Evolutionary conservation across 2,329 filamentous ascomycete species (phyloP).

Genomic region (Neopestalotiopsis sp.): DNA sequence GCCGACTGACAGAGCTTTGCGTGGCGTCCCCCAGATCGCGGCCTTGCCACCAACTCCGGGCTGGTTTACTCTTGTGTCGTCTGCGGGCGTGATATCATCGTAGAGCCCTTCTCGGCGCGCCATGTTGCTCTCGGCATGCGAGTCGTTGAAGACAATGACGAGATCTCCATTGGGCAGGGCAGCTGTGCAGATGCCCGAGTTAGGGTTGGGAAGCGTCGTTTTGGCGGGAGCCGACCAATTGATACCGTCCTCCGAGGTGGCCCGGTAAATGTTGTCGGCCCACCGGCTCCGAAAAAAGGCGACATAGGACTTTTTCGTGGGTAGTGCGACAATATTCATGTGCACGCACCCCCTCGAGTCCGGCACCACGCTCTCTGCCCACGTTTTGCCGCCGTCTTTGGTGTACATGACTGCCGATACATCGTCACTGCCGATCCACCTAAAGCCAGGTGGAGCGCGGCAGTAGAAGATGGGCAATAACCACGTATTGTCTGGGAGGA

Average conservation of each 20-base stretch:
- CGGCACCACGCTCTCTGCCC: conserved; percentile 42
- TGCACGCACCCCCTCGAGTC: conserved; percentile 46
- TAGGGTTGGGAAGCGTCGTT: conserved; percentile 46
- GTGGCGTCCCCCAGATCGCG: conserved; percentile 49
- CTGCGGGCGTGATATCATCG: conserved; percentile 47
- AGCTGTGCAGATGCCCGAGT: conserved; percentile 46
- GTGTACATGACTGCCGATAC: conserved; percentile 44
- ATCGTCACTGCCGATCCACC: conserved; percentile 51
- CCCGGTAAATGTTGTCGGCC: conserved; percentile 48
- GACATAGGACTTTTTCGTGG: conserved; percentile 33
- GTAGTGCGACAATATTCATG: conserved; percentile 45
- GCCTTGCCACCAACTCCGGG: conserved; percentile 38
- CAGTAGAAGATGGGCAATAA: conserved; percentile 49
- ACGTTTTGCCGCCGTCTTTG: conserved; percentile 42
- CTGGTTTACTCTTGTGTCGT: conserved; percentile 45
- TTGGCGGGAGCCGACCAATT: conserved; percentile 41
- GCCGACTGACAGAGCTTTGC: conserved; percentile 39
- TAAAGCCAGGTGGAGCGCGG: conserved; percentile 41
- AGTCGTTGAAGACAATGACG: conserved; percentile 47
- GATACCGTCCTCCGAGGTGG: conserved; percentile 43
- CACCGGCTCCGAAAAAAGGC: conserved; percentile 48
- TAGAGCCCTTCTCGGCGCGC: conserved; percentile 45
- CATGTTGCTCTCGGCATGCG: conserved; percentile 36
- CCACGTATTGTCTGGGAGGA: conserved; percentile 44
- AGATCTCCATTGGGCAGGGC: conserved; percentile 41